These are phyloP conservation scores for Verticillium longisporum DNA, from an alignment of 2,329 filamentous ascomycete species.

Conservation along the genomic window DNA sequence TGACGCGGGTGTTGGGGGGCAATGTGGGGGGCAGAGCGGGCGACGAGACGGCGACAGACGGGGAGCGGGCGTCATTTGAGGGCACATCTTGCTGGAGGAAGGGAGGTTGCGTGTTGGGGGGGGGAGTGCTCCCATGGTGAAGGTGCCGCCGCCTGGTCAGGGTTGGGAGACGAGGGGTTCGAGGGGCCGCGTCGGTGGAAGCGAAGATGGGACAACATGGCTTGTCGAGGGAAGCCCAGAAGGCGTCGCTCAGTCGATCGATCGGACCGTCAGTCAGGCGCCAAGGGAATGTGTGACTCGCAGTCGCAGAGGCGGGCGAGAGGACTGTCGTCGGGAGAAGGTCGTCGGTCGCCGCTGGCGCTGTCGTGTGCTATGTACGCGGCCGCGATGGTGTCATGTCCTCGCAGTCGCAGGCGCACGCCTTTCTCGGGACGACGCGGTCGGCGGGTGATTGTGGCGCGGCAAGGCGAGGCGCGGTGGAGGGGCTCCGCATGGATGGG, in stretches of 20 bases:
- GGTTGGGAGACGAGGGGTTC: conserved; percentile 46
- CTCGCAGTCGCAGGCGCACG: background rate
- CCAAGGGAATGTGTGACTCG: background rate
- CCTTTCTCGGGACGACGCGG: background rate
- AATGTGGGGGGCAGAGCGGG: conserved; percentile 38
- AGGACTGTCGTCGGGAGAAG: background rate
- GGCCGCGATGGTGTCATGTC: background rate
- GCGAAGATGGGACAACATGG: conserved; percentile 48
- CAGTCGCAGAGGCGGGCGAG: background rate
- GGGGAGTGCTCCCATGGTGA: conserved; percentile 23
- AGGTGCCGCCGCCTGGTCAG: conserved; percentile 38
- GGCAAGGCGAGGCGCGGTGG: background rate
- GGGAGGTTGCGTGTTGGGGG: conserved; percentile 28
- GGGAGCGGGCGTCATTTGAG: conserved; percentile 23
- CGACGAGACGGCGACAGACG: conserved; percentile 23
- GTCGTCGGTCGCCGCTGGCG: background rate
- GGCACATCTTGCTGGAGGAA: conserved; percentile 30
- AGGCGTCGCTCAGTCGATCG: background rate
- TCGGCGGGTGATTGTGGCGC: background rate
- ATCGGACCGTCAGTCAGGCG: background rate
- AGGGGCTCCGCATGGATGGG: background rate
- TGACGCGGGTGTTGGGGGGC: conserved; percentile 43
- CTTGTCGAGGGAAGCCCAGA: background rate
- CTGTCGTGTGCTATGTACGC: background rate
- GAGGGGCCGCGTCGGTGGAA: conserved; percentile 52